Base-by-base conservation (phyloP, 1,284 basidiomycete genomes). In the Trichosporon ovoides region DNA sequence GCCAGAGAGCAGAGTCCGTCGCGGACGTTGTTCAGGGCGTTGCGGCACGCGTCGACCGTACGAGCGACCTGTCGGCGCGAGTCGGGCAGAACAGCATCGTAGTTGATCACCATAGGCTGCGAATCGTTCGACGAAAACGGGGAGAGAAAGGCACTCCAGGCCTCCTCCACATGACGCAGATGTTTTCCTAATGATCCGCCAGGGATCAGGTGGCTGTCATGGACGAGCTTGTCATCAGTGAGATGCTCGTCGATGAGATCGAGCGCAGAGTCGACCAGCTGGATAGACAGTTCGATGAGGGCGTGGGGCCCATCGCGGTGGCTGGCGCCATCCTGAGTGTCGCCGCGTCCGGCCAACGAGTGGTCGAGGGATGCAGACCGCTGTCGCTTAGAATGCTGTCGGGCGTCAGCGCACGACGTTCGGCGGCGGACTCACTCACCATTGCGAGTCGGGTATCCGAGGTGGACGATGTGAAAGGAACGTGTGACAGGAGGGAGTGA, bases 131-230 rank as follows among this genome's bases (percentile, higher is more conserved):
- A 34, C 14, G 49, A 43, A 10, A 72, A 55, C 2, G 71, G 68
- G 1, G 61, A 34, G 11, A 74, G 62, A 28, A 76, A 70, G 0
- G 74, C 73, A 31, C 63, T 59, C 53, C 65, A 76, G 16, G 68
- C 70, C 61, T 76, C 74, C 37, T 70, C 67, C 6, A 75, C 74
- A 65, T 76, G 74, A 10, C 74, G 65, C 53, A 76, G 69, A 57
- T 76, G 74, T 53, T 75, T 75, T 4, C 74, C 74, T 0, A 72
- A 35, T 9, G 70, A 69, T 4, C 72, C 73, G 0, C 74, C 74
- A 12, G 73, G 72, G 53, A 76, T 70, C 18, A 76, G 55, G 12
- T 53, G 40, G 51, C 69, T 71, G 20, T 63, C 53, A 33, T 68
- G 64, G n/a, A 11, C 40, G 13, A 76, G 57, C 56, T 74, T 67